Evolutionary conservation across 768 basidiomycete genomes (phyloP), one percentile per base, ranked within the genome.

Genomic region (Cystobasidium onofrii): DNA sequence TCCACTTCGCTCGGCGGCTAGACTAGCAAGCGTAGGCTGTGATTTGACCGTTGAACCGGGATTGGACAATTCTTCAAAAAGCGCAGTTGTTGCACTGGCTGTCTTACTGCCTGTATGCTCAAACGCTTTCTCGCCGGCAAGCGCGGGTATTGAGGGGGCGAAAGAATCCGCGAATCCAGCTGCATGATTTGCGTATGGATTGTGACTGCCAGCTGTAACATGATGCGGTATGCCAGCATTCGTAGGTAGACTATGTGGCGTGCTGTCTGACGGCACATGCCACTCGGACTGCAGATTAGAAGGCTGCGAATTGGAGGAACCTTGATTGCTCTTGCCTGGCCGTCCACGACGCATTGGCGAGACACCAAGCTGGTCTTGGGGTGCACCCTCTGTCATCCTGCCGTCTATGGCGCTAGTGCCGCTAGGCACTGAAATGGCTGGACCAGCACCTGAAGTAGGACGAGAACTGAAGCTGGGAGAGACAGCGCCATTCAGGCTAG

Each of bases 331-430:
- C 39, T 77, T 76, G 1, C 50, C 31, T 18, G 78, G 78, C 6
- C 78, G 76, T 0, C 78, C 78, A 0, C 78, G 74, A 1, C 78
- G 73, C 78, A 78, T 78, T 0, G 78, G 78, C 1, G 76, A 73
- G 52, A 78, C 72, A 17, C 44, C 44, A 17, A 70, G 44, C 62
- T 33, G 73, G 20, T 17, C 55, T 36, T 18, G 60, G 61, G 31
- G 69, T 39, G 44, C 55, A 39, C 13, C 12, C 15, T 23, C 31
- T 25, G 7, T 7, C 23, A 41, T 52, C 27, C 41, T 41, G 50
- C 31, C 27, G 18, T 29, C 73, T n/a, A 13, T 44, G 25, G 36
- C 50, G 17, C 39, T 31, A 6, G 12, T 44, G 25, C 39, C 50
- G 17, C 39, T 31, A 6, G 12, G 65, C 31, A 20, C 17, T 23